Evolutionary conservation across 345 rosid genomes (phyloP).

Genomic region (Dovyalis caffra): DNA sequence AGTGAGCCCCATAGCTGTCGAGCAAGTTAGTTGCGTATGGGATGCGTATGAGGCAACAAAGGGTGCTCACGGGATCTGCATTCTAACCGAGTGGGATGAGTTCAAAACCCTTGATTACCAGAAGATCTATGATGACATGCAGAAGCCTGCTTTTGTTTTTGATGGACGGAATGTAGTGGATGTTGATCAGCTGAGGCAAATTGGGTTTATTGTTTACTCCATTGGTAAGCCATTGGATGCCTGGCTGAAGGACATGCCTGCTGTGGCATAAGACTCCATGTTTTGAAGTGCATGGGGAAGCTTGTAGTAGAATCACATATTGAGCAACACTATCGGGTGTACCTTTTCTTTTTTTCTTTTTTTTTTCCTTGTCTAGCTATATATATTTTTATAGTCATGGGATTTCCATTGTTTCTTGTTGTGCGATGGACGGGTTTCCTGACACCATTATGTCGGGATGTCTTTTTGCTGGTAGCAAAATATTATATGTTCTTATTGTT

Average conservation of each 20-base stretch:
- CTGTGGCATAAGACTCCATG: conserved; percentile 14
- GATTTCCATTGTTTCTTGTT: conserved; percentile 7
- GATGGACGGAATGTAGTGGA: conserved; percentile 28
- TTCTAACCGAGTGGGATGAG: conserved; percentile 34
- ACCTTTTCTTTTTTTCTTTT: neutral
- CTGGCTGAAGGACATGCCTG: conserved; percentile 34
- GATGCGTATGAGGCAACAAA: conserved; percentile 28
- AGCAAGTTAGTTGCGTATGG: conserved; percentile 21
- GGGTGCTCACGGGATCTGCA: conserved; percentile 27
- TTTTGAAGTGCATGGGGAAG: neutral
- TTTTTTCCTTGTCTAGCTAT: neutral
- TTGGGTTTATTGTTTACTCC: conserved; percentile 28
- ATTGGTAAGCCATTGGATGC: conserved; percentile 29
- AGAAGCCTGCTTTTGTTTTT: conserved; percentile 31
- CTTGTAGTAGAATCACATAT: conserved; percentile 17
- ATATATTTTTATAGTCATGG: conserved; percentile 4
- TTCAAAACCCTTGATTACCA: conserved; percentile 31
- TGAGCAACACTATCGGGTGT: neutral
- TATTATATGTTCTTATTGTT: conserved; percentile 13
- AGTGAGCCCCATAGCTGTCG: conserved; percentile 13
- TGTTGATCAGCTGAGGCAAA: conserved; percentile 24
- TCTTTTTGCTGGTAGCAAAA: conserved; percentile 17
- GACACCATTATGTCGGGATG: conserved; percentile 14
- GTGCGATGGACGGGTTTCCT: conserved; percentile 5
- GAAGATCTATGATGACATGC: conserved; percentile 28